phyloP scores from a whole-genome alignment of 768 basidiomycete genomes.

The Rhizopogon vinicolor region DNA sequence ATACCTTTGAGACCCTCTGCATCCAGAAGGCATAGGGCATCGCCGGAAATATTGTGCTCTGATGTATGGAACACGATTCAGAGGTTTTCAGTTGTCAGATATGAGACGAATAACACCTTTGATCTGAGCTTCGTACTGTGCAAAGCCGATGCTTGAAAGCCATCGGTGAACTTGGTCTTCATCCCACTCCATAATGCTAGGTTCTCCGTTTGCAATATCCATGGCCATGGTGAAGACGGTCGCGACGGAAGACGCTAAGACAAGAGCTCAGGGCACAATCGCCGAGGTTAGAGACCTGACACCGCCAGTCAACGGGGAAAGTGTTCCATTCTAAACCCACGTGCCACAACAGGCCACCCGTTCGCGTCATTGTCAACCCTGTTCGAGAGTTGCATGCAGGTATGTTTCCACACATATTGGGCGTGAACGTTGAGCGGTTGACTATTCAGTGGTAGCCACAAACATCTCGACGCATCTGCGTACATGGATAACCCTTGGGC shows the following conservation, averaged over 20 bases:
- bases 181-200: constrained; percentile 59
- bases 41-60: constrained; percentile 94
- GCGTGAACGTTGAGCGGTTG: background rate
- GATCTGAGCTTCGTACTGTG: constrained; percentile 81
- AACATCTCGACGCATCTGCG: background rate
- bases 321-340: background rate
- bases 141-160: constrained; percentile 71
- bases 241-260: background rate
- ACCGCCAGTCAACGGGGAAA: background rate
- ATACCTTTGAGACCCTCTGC: constrained; percentile 81
- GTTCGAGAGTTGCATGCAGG: background rate
- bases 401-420: background rate
- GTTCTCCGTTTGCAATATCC: constrained; percentile 25
- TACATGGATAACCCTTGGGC: constrained; percentile 76
- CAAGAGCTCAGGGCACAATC: constrained; percentile 1
- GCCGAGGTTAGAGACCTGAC: background rate
- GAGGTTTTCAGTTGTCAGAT: background rate
- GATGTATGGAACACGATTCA: constrained; percentile 6
- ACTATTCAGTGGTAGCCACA: background rate
- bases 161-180: constrained; percentile 78
- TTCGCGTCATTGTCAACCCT: no score
- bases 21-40: constrained; percentile 80
- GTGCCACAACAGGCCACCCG: background rate
- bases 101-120: constrained; percentile 47
- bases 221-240: constrained; percentile 13